phyloP scores from a whole-genome alignment of 768 basidiomycete genomes.

The Macrolepiota albuminosa region DNA sequence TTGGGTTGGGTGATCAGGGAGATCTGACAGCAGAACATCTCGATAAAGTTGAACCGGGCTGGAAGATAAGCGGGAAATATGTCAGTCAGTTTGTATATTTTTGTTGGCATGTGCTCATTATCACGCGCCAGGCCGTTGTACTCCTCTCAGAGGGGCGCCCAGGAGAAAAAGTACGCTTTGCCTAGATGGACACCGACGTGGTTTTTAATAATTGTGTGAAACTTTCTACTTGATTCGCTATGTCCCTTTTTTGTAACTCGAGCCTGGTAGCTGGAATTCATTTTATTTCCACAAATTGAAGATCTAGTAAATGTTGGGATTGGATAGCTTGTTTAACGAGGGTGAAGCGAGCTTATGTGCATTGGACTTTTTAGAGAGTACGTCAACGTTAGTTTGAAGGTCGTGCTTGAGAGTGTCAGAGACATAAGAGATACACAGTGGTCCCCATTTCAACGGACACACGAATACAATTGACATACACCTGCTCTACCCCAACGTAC shows the following conservation, averaged over 20 bases:
- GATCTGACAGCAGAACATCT: constrained; percentile 71
- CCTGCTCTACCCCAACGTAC: background rate
- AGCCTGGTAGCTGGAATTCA: background rate
- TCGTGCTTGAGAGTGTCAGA: background rate
- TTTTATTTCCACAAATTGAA: background rate
- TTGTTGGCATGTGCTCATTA: background rate
- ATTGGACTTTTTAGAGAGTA: background rate
- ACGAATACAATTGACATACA: background rate
- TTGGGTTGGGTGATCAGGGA: constrained; percentile 68
- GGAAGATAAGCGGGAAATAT: constrained; percentile 98
- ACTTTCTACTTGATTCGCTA: background rate
- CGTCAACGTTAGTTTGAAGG: too few relatives aligned
- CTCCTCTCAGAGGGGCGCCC: constrained; percentile 85
- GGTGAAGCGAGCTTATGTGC: background rate
- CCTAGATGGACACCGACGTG: constrained; percentile 24
- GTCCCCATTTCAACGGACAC: background rate
- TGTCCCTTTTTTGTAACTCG: background rate
- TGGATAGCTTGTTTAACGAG: too few relatives aligned
- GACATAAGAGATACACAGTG: too few relatives aligned
- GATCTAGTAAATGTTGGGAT: background rate
- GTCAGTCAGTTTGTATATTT: constrained; percentile 42
- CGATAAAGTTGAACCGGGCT: constrained; percentile 85
- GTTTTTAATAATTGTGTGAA: background rate
- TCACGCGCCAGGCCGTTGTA: constrained; percentile 64
- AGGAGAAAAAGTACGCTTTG: constrained; percentile 82